Percentiles rank a stretch among this genome's conserved stretches.
Conservation (phyloP, 352 stramenopile genomes). For the Bremia lactucae region DNA sequence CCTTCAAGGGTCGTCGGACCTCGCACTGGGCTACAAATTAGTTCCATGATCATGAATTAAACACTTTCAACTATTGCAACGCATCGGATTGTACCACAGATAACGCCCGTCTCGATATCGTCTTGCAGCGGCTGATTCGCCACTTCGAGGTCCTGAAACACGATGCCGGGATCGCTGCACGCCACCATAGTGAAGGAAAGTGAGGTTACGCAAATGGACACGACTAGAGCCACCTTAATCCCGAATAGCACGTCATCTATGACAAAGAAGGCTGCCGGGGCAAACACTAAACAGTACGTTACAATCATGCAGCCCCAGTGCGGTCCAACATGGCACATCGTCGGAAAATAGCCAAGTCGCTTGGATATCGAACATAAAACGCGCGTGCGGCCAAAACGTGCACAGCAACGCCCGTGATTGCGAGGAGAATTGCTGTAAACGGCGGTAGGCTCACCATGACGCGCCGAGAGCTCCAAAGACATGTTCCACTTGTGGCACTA, state of each 20-base stretch:
- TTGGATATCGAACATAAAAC: slow-evolving; percentile 42
- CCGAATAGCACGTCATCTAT: slow-evolving; percentile 29
- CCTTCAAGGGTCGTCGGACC: slow-evolving; percentile 49
- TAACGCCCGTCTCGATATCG: slow-evolving; percentile 38
- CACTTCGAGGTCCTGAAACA: slow-evolving; percentile 38
- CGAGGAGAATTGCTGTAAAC: slow-evolving; percentile 13
- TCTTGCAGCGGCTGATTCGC: slow-evolving; percentile 13
- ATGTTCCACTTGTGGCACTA: slow-evolving; percentile 1
- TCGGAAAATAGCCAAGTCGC: slow-evolving; percentile 46
- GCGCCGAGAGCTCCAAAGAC: slow-evolving; percentile 2
- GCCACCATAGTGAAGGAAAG: slow-evolving; percentile 66
- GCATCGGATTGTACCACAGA: slow-evolving; percentile 37
- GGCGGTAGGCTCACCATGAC: slow-evolving; percentile 9
- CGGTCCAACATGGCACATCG: slow-evolving; percentile 54
- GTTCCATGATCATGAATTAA: background rate
- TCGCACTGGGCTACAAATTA: slow-evolving; percentile 54
- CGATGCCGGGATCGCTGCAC: slow-evolving; percentile 62
- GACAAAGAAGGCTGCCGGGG: slow-evolving; percentile 42
- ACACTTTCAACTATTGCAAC: background rate
- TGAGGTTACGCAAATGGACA: slow-evolving; percentile 47
- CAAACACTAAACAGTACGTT: slow-evolving; percentile 59
- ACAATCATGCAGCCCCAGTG: slow-evolving; percentile 67
- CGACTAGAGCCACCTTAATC: slow-evolving; percentile 35
- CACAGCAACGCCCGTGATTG: slow-evolving; percentile 21
- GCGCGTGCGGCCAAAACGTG: slow-evolving; percentile 44